These are phyloP conservation scores for Podospora didyma DNA, from an alignment of 495 filamentous ascomycete genomes.

Conservation along the genomic window DNA sequence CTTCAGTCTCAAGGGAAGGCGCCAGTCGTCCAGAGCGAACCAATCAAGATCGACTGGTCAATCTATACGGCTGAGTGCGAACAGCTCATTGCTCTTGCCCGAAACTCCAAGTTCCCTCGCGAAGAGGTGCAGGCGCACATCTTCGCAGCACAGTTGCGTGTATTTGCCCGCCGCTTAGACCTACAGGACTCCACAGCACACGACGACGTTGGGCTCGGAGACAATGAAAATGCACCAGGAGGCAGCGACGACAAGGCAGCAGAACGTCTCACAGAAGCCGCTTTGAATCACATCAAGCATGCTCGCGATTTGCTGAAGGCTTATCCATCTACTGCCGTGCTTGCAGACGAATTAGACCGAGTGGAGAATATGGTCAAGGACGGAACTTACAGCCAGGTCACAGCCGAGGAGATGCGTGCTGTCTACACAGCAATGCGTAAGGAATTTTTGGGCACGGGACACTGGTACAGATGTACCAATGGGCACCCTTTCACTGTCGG, in stretches of 20 bases:
- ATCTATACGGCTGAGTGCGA: constrained; percentile 33
- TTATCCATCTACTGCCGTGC: constrained; percentile 1
- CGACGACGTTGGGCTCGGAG: too few relatives aligned
- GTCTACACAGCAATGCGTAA: constrained; percentile 30
- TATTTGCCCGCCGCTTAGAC: constrained; percentile 16
- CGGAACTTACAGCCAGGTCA: constrained; percentile 38
- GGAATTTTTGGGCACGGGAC: constrained; percentile 24
- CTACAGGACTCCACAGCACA: not conserved
- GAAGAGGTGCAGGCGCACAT: constrained; percentile 35
- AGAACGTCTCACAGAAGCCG: constrained; percentile 4
- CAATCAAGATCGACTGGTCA: constrained; percentile 37
- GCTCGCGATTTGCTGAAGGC: not conserved
- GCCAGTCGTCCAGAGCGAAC: constrained; percentile 1
- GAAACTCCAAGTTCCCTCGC: constrained; percentile 14
- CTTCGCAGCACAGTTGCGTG: constrained; percentile 26
- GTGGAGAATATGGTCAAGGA: constrained; percentile 42
- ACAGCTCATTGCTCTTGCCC: constrained; percentile 25
- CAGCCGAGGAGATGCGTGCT: constrained; percentile 23
- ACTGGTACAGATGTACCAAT: constrained; percentile 34
- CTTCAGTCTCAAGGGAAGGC: constrained; percentile 19
- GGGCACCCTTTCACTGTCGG: constrained; percentile 59
- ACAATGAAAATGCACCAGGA: too few relatives aligned
- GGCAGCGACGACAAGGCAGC: not conserved
- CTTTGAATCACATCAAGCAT: constrained; percentile 4
- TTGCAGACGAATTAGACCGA: not conserved